Base-by-base conservation (phyloP, 1,284 basidiomycete species). In the Tilletia horrida region DNA sequence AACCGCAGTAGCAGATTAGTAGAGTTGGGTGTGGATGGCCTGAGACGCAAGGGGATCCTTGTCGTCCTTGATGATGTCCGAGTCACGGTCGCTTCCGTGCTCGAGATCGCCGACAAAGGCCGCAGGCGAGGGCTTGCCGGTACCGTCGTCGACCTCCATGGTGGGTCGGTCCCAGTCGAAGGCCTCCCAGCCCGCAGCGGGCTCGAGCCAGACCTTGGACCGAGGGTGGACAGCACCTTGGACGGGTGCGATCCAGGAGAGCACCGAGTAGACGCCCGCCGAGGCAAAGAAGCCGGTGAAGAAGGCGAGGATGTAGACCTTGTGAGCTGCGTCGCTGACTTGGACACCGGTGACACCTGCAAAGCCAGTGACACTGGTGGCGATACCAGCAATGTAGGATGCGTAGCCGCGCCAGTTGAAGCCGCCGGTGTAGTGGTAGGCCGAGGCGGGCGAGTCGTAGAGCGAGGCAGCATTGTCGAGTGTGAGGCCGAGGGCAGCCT, bases 311-410 rank as follows among this genome's bases (percentile, higher is more conserved):
- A 81, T 82, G 70, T 82, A 82, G 48, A 82, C 73, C 45, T 80
- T 69, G 11, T 71, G 66, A 9, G 77, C 77, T 0, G 78, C 77
- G 0, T 66, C 29, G 11, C 75, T 66, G 14, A 83, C 76, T 1
- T 69, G 66, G 31, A 78, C 76, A 0, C 76, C 79, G 8, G 76
- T 45, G 11, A 72, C 74, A 6, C 72, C 88, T 86, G 9, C 87
- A 86, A 77, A 89, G 88, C 84, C 91, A 27, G 91, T 88, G 9
- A 91, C 88, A 77, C 92, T 92, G 83, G 92, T 89, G 23, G 90
- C 84, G 71, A 93, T 90, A 21, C 91, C 91, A 18, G 88, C 81
- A 64, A 90, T 84, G 81, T 91, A 89, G 0, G 88, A 88, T 0
- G 85, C 85, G 69, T 89, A 90, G 1, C 89, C 90, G 14, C 89